phyloP scores from a whole-genome alignment of 225 moss, liverwort and hornwort species.

The Polytrichum commune region DNA sequence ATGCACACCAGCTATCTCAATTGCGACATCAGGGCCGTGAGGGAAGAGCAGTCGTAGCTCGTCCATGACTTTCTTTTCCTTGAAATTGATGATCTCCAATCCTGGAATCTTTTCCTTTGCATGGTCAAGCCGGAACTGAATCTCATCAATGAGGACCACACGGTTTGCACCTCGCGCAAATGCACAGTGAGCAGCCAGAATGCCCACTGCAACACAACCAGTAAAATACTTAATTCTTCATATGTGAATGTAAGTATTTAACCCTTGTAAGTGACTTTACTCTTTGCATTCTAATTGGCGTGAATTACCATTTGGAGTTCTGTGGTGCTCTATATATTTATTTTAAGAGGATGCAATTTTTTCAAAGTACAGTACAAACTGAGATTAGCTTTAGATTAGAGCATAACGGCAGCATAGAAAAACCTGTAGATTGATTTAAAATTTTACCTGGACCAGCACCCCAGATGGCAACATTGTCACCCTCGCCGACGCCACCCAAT shows the following conservation, averaged over 20 bases:
- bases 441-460: constrained; percentile 50
- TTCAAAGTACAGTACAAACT: too few relatives aligned
- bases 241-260: too few relatives aligned
- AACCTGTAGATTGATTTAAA: neutral
- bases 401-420: too few relatives aligned
- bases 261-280: too few relatives aligned
- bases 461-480: constrained; percentile 69
- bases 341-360: too few relatives aligned
- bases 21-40: constrained; percentile 58
- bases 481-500: constrained; percentile 51
- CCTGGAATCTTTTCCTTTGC: constrained; percentile 40
- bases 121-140: constrained; percentile 49
- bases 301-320: too few relatives aligned
- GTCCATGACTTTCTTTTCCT: constrained; percentile 44
- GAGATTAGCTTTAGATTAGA: too few relatives aligned
- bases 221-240: too few relatives aligned
- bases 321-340: too few relatives aligned
- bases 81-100: constrained; percentile 49
- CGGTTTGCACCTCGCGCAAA: constrained; percentile 49
- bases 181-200: constrained; percentile 55
- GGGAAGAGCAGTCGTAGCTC: constrained; percentile 43
- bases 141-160: constrained; percentile 57
- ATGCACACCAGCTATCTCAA: constrained; percentile 67
- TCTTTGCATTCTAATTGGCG: too few relatives aligned
- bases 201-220: constrained; percentile 35